Evolutionary conservation across 805 yeast genomes (phyloP).

Genomic region (Kurtzmaniella fragi): DNA sequence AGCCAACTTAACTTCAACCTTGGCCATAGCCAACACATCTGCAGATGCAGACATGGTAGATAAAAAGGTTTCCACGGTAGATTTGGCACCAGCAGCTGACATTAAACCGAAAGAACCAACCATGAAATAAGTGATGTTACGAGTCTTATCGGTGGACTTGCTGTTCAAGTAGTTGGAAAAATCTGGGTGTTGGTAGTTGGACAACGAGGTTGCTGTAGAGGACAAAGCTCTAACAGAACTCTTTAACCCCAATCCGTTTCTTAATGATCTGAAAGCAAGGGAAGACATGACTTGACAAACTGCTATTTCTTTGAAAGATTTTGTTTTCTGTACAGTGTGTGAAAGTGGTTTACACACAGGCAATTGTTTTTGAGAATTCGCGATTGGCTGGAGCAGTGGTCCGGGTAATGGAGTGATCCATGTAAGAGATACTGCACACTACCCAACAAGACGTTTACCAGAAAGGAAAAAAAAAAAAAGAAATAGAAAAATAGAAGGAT

Average conservation of each 20-base stretch:
- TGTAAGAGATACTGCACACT: too few relatives aligned
- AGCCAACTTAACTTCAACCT: conserved; percentile 92
- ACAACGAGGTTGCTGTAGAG: conserved; percentile 50
- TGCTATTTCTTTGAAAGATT: not conserved
- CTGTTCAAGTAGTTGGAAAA: conserved; percentile 76
- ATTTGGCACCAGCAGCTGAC: conserved; percentile 91
- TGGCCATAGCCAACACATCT: conserved; percentile 98
- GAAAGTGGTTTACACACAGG: not conserved
- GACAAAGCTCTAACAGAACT: conserved; percentile 47
- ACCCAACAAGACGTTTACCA: too few relatives aligned
- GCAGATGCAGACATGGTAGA: conserved; percentile 96
- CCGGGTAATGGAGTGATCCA: conserved; percentile 5
- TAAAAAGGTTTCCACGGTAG: conserved; percentile 90
- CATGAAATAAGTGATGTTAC: conserved; percentile 94
- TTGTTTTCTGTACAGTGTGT: conserved; percentile 3
- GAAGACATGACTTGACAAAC: conserved; percentile 24
- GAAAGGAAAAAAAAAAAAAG: too few relatives aligned
- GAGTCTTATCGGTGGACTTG: conserved; percentile 58
- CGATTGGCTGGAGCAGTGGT: conserved; percentile 8
- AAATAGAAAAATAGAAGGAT: too few relatives aligned
- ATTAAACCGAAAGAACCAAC: conserved; percentile 92
- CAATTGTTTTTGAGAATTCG: conserved; percentile 5
- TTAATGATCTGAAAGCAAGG: conserved; percentile 43
- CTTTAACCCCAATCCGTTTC: conserved; percentile 35
- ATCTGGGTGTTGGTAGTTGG: conserved; percentile 89